phyloP scores from a whole-genome alignment of 2,329 filamentous ascomycete genomes.

The Sporothrix brunneoviolacea region DNA sequence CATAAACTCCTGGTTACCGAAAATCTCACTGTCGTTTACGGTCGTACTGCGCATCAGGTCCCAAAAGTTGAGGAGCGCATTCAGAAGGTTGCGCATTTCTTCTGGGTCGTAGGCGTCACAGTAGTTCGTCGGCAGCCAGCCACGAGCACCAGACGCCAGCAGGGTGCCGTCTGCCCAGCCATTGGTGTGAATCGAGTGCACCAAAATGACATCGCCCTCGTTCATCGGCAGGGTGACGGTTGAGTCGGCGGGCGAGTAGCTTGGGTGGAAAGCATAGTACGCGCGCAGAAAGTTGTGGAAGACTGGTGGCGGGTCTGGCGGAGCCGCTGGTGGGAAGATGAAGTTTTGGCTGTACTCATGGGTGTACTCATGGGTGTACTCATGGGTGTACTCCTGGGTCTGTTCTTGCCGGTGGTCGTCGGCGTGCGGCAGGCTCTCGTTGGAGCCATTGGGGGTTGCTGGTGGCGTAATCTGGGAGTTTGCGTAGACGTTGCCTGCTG shows the following conservation, averaged over 20 bases:
- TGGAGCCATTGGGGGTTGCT: conserved; percentile 62
- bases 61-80: conserved; percentile 86
- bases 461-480: conserved; percentile 69
- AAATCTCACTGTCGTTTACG: conserved; percentile 68
- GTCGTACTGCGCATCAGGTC: conserved; percentile 75
- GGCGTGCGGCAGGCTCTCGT: conserved; percentile 47
- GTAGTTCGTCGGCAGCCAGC: conserved; percentile 97
- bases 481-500: conserved; percentile 35
- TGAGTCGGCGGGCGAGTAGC: conserved; percentile 67
- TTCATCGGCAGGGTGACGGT: conserved; percentile 84
- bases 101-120: conserved; percentile 91
- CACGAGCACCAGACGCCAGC: conserved; percentile 74
- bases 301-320: conserved; percentile 52
- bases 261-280: conserved; percentile 86
- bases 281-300: conserved; percentile 95
- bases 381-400: background rate
- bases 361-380: background rate
- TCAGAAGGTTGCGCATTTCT: conserved; percentile 76
- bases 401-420: conserved; percentile 24
- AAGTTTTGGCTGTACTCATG: conserved; percentile 8
- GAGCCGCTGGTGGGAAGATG: conserved; percentile 24
- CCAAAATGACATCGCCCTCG: conserved; percentile 84
- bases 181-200: conserved; percentile 96
- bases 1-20: conserved; percentile 89
- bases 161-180: conserved; percentile 97